A percentile compares a stretch with the other conserved stretches of the same genome.
These are phyloP conservation scores for Vachellia collinsii DNA, from an alignment of 306 rosid species.

Conservation along the genomic window DNA sequence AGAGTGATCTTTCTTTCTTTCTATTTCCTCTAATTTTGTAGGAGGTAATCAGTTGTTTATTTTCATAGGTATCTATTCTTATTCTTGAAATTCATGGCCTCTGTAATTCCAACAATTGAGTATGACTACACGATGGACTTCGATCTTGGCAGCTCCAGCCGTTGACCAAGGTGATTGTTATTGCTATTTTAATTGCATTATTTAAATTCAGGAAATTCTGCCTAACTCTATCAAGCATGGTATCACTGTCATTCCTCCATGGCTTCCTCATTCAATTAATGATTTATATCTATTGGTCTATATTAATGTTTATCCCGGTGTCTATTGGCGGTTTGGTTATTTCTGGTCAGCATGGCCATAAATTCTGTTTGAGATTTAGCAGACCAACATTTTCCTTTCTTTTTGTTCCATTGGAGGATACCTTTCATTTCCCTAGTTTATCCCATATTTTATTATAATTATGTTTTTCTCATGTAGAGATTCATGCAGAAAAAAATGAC, in stretches of 20 bases:
- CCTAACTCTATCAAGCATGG: neutral
- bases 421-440: neutral
- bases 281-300: neutral
- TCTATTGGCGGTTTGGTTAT: neutral
- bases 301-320: neutral
- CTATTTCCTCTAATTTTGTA: neutral
- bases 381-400: neutral
- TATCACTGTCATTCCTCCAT: neutral
- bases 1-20: conserved; percentile 1
- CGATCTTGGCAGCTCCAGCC: conserved; percentile 93
- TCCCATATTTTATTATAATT: neutral
- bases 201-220: conserved; percentile 3
- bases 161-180: conserved; percentile 50
- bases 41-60: conserved; percentile 1
- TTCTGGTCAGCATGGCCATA: neutral
- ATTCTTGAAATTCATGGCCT: conserved; percentile 94
- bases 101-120: conserved; percentile 96
- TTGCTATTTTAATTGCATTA: conserved; percentile 6
- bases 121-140: conserved; percentile 98
- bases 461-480: neutral
- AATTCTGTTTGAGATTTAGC: neutral
- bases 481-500: neutral
- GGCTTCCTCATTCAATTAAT: neutral
- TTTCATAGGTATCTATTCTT: conserved; percentile 79
- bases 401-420: neutral